phyloP scores from a whole-genome alignment of 768 basidiomycete genomes.

The Phylloporus scabripes region DNA sequence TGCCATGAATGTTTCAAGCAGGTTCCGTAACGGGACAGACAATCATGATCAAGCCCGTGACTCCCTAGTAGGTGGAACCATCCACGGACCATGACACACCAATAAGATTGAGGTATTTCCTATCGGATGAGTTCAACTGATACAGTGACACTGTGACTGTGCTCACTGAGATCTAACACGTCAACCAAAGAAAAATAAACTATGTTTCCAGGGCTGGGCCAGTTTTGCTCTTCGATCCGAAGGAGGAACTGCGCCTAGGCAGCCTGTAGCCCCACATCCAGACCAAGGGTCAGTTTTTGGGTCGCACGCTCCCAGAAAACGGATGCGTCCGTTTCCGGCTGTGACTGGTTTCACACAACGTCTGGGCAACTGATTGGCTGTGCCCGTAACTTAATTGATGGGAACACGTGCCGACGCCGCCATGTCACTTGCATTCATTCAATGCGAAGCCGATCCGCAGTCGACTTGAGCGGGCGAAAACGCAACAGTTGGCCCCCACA shows the following conservation, averaged over 20 bases:
- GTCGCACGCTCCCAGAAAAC: conserved; percentile 9
- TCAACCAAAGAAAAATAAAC: conserved; percentile 5
- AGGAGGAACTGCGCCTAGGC: conserved; percentile 10
- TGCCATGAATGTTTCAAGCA: conserved; percentile 24
- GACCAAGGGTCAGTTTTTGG: background rate
- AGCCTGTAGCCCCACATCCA: conserved; percentile 5
- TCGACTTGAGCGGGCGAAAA: conserved; percentile 4
- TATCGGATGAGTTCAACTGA: conserved; percentile 6
- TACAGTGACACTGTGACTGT: conserved; percentile 16
- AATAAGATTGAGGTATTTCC: conserved; percentile 1
- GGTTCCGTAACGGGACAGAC: conserved; percentile 32
- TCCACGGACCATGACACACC: conserved; percentile 7
- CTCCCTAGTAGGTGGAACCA: conserved; percentile 1
- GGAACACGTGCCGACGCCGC: conserved; percentile 14
- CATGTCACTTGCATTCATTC: conserved; percentile 15
- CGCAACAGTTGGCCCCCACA: conserved; percentile 5
- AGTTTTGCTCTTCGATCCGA: conserved; percentile 3
- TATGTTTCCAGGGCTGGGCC: conserved; percentile 6
- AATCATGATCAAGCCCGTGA: conserved; percentile 23
- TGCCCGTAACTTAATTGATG: conserved; percentile 29
- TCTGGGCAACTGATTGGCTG: conserved; percentile 20
- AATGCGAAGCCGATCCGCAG: conserved; percentile 15
- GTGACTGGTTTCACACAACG: conserved; percentile 27
- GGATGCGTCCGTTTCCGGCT: conserved; percentile 20
- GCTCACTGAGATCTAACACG: conserved; percentile 18